These are phyloP conservation scores for Trypanosoma brucei DNA, from an alignment of 208 protist species.

Conservation along the genomic window DNA sequence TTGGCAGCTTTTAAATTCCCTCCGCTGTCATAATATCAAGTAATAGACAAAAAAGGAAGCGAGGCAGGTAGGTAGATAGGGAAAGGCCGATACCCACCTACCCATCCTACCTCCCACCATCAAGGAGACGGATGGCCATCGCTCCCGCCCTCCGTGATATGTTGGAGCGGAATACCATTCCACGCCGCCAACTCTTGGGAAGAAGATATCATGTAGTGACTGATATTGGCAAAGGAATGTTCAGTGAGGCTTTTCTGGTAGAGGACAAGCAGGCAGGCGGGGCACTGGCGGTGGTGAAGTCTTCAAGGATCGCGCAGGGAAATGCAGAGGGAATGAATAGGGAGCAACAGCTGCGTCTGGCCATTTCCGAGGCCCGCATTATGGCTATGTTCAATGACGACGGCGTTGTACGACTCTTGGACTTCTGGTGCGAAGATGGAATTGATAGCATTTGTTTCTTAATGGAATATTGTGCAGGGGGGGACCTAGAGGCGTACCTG, in stretches of 20 bases:
- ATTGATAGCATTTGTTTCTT: slow-evolving; percentile 16
- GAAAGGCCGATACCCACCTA: too few species aligned
- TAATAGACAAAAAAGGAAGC: too few species aligned
- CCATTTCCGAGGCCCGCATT: slow-evolving; percentile 6
- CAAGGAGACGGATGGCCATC: slow-evolving; percentile 1
- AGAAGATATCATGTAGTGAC: slow-evolving; percentile 9
- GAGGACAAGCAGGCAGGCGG: slow-evolving; percentile 11
- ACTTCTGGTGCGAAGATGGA: slow-evolving; percentile 21
- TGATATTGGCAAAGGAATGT: slow-evolving; percentile 15
- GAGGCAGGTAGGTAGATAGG: too few species aligned
- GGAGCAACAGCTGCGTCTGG: slow-evolving; percentile 1
- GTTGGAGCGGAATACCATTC: slow-evolving; percentile 2
- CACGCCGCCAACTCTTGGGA: slow-evolving; percentile 17
- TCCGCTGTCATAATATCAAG: too few species aligned
- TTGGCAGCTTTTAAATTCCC: too few species aligned
- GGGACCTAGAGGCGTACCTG: slow-evolving; percentile 20
- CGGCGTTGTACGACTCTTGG: slow-evolving; percentile 23
- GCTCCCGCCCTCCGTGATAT: neutral
- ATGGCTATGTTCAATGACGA: slow-evolving; percentile 21
- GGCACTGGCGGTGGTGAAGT: slow-evolving; percentile 13
- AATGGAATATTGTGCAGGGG: slow-evolving; percentile 26
- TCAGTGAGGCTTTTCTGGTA: slow-evolving; percentile 25
- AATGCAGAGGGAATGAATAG: neutral
- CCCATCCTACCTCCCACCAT: too few species aligned
- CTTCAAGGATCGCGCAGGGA: neutral